Evolutionary conservation across 2,329 filamentous ascomycete genomes (phyloP).

Genomic region (Nemania sp.): DNA sequence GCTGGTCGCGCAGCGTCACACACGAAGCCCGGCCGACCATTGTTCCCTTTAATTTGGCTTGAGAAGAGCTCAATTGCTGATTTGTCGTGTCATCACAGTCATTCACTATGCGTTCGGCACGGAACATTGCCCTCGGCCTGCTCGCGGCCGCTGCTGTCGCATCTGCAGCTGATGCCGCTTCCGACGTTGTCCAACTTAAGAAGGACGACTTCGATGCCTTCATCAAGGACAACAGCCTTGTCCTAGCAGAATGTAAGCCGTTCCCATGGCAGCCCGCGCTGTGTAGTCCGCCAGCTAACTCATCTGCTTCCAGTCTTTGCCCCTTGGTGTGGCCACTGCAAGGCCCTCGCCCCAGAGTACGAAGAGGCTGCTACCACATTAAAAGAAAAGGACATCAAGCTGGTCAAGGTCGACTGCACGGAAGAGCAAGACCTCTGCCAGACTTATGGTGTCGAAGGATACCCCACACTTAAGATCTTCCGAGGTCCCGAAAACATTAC

Average conservation of each 20-base stretch:
- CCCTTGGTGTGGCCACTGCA: constrained; percentile 98
- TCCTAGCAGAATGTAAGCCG: constrained; percentile 86
- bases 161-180: constrained; percentile 65
- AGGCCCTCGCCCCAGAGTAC: constrained; percentile 92
- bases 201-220: constrained; percentile 87
- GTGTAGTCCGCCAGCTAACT: constrained; percentile 40
- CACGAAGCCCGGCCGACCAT: neutral
- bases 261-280: constrained; percentile 21
- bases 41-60: neutral
- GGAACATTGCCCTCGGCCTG: constrained; percentile 54
- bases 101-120: constrained; percentile 37
- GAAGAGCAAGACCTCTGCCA: constrained; percentile 91
- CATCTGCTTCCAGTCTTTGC: constrained; percentile 70
- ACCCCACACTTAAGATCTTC: constrained; percentile 99
- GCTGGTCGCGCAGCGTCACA: constrained; percentile 10
- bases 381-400: constrained; percentile 84
- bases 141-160: constrained; percentile 58
- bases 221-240: constrained; percentile 81
- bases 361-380: constrained; percentile 82
- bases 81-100: constrained; percentile 8
- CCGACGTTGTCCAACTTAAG: constrained; percentile 84
- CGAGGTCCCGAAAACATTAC: constrained; percentile 79
- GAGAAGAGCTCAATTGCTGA: constrained; percentile 11
- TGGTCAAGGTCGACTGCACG: constrained; percentile 93
- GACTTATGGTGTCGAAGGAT: constrained; percentile 88